These are phyloP conservation scores for Radiomyces spectabilis DNA, from an alignment of 192 early-diverging fungal genomes.

Conservation along the genomic window DNA sequence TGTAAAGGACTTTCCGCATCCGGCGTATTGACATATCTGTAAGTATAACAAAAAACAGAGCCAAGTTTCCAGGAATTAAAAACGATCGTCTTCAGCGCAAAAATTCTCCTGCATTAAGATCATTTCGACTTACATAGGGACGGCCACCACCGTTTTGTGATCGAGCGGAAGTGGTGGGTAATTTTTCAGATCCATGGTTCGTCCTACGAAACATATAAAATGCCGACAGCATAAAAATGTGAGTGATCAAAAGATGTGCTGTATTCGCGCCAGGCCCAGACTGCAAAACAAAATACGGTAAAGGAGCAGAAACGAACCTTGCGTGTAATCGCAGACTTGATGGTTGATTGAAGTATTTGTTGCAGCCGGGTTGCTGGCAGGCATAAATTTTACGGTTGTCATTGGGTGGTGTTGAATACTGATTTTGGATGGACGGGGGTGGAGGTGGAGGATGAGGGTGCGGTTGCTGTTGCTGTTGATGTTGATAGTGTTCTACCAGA, in stretches of 20 bases:
- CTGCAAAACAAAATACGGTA: neutral
- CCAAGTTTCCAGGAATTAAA: neutral
- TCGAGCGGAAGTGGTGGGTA: neutral
- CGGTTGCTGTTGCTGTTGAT: neutral
- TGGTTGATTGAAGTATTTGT: conserved; percentile 64
- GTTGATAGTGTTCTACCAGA: too few species aligned
- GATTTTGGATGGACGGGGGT: neutral
- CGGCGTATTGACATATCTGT: conserved; percentile 45
- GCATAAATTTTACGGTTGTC: neutral
- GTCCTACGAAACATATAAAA: conserved; percentile 1
- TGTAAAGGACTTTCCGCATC: conserved; percentile 66
- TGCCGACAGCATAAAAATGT: neutral
- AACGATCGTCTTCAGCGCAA: neutral
- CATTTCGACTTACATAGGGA: neutral
- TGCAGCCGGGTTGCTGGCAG: conserved; percentile 58
- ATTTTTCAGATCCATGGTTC: neutral
- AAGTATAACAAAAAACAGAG: neutral
- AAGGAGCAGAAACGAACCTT: neutral
- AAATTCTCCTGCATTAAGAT: neutral
- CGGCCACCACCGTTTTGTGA: too few species aligned
- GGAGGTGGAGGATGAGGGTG: neutral
- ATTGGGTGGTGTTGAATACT: neutral
- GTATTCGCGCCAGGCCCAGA: neutral
- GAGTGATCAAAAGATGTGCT: neutral
- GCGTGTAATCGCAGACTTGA: conserved; percentile 39